A percentile compares a stretch with the other conserved stretches of the same genome.
These are phyloP conservation scores for Cerioporus squamosus DNA, from an alignment of 1,284 basidiomycete species.

Conservation along the genomic window DNA sequence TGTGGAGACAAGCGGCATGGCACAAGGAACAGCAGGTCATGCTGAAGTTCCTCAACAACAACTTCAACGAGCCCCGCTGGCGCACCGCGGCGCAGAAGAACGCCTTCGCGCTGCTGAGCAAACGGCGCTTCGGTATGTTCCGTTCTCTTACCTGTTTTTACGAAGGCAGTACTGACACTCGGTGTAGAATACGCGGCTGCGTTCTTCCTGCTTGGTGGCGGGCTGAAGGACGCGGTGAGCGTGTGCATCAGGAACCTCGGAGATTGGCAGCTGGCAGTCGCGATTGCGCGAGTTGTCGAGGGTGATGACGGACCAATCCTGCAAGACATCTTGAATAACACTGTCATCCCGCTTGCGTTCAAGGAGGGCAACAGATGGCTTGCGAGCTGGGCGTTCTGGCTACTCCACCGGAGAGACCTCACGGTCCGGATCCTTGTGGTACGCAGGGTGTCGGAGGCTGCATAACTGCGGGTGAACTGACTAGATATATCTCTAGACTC, in stretches of 20 bases:
- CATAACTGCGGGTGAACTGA: background rate
- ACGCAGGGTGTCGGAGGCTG: constrained; percentile 27
- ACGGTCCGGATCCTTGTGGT: constrained; percentile 86
- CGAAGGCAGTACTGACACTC: background rate
- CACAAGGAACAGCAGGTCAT: constrained; percentile 91
- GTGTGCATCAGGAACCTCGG: constrained; percentile 88
- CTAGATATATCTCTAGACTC: constrained; percentile 60
- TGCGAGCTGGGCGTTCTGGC: constrained; percentile 98
- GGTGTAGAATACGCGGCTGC: constrained; percentile 90
- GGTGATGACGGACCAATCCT: constrained; percentile 84
- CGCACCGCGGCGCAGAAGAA: constrained; percentile 95
- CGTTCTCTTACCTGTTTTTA: background rate
- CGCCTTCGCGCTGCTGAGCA: constrained; percentile 91
- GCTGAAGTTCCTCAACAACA: constrained; percentile 92
- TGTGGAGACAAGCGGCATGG: constrained; percentile 96
- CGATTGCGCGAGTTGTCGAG: constrained; percentile 85
- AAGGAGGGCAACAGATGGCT: constrained; percentile 89
- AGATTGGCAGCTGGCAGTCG: constrained; percentile 91
- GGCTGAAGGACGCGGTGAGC: constrained; percentile 89
- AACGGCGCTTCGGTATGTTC: constrained; percentile 85
- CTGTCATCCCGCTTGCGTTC: constrained; percentile 86
- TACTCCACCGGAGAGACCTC: constrained; percentile 82
- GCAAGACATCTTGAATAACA: constrained; percentile 68
- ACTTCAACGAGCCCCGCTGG: constrained; percentile 89
- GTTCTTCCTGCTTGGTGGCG: constrained; percentile 93